Base-by-base conservation (phyloP, 169 alveolate genomes). In the Toxoplasma gondii region DNA sequence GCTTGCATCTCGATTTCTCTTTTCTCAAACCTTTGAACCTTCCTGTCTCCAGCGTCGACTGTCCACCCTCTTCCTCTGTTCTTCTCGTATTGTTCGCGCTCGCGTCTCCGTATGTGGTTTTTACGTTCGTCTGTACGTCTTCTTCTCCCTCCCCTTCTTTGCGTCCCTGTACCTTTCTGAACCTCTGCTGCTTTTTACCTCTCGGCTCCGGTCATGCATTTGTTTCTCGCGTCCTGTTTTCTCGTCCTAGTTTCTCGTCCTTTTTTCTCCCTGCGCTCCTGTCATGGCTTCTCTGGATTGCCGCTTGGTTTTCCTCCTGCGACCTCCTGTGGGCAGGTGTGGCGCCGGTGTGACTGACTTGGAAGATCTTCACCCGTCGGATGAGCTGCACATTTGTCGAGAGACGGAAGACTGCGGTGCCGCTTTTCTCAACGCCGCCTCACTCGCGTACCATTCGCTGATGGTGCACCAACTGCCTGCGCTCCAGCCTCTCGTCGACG, bases 391-490 rank as follows among this genome's bases (percentile, higher is more conserved):
- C 44, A n/a, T 34, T 12, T 74, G 84, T 24, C 74, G n/a, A 16
- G 84, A 74, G 12, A n/a, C 39, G 43, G 84, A n/a, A 16, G 43
- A 74, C 84, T 74, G 84, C 44, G 2, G 10, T 24, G 22, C 44
- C 5, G 84, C n/a, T 16, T 74, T 74, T 74, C 84, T 74, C 17
- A 34, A 31, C 19, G 17, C 44, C 44, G 9, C 1, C 84, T 74
- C 84, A 12, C 84, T 22, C 44, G 45, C 39, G 27, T 74, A 74
- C 44, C 84, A 74, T 24, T 16, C 27, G 38, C 43, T 22, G 27
- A n/a, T n/a, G 39, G 84, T n/a, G 39, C 84, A 74, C 43, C 84
- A 74, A n/a, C 39, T 74, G 38, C 84, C 84, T 74, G 39, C 44
- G 45, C 84, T 74, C 43, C 49, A 22, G 84, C 84, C 38, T 22